phyloP scores from a whole-genome alignment of 2,329 filamentous ascomycete species.

The Hypoxylon sp. region DNA sequence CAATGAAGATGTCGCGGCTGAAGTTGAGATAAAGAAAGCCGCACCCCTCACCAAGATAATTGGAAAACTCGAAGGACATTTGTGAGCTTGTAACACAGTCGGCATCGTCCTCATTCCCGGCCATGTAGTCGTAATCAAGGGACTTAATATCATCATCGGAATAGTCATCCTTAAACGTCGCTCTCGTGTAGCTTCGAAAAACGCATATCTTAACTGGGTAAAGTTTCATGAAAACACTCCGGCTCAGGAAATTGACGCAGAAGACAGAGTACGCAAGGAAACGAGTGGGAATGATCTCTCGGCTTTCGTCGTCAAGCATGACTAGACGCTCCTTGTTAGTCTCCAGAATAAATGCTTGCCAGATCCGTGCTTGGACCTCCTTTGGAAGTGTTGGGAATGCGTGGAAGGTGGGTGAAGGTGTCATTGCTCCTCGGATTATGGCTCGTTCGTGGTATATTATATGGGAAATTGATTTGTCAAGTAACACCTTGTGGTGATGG shows the following conservation, averaged over 20 bases:
- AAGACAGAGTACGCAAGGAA: background rate
- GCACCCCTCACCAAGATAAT: background rate
- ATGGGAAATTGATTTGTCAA: background rate
- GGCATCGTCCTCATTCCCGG: background rate
- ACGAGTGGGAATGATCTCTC: background rate
- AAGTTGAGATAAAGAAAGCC: slow-evolving; percentile 1
- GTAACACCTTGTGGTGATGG: background rate
- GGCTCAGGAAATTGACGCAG: background rate
- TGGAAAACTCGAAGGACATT: background rate
- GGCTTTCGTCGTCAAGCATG: background rate
- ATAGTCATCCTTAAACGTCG: background rate
- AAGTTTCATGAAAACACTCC: background rate
- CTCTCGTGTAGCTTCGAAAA: background rate
- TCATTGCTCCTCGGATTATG: background rate
- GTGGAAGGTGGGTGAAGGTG: background rate
- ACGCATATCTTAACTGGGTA: background rate
- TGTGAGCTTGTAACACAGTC: background rate
- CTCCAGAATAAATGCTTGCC: background rate
- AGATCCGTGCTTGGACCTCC: background rate
- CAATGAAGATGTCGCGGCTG: slow-evolving; percentile 1
- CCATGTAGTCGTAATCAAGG: background rate
- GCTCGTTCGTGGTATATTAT: background rate
- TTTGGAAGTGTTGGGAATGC: background rate
- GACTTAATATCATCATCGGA: background rate
- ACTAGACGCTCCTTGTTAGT: background rate